These are phyloP conservation scores for Blastobotrys buckinghamii DNA, from an alignment of 1,139 yeast genomes.

Conservation along the genomic window DNA sequence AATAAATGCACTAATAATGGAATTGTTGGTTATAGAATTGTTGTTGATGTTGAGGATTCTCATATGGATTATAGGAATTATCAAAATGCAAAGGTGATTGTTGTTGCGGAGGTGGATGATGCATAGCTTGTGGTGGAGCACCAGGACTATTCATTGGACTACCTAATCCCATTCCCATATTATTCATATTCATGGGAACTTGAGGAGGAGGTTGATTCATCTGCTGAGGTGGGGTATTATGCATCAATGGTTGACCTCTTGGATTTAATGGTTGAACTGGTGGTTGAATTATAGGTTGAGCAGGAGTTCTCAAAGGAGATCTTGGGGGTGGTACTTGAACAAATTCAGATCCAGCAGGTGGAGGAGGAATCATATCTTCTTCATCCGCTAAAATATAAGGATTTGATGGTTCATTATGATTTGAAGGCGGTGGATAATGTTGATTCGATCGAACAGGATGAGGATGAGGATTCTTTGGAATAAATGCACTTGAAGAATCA, in stretches of 20 bases:
- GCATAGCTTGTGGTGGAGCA: not conserved
- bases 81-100: not conserved
- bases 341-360: conserved; percentile 2
- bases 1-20: not conserved
- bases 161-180: too few relatives aligned
- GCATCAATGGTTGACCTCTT: not conserved
- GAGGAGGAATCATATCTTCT: not conserved
- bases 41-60: not conserved
- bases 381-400: not conserved
- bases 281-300: not conserved
- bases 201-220: not conserved
- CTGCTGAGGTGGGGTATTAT: not conserved
- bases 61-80: not conserved
- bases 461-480: not conserved
- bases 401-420: not conserved
- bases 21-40: not conserved
- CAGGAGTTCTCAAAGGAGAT: not conserved
- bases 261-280: not conserved
- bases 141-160: too few relatives aligned
- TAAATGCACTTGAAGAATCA: not conserved
- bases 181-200: not conserved
- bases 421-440: conserved; percentile 3
- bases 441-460: not conserved
- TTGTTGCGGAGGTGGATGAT: not conserved
- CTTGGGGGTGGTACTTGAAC: not conserved